A percentile compares a stretch with the other conserved stretches of the same genome.
Evolutionary conservation across 2,329 filamentous ascomycete species (phyloP).

Genomic region (Aureobasidium namibiae): DNA sequence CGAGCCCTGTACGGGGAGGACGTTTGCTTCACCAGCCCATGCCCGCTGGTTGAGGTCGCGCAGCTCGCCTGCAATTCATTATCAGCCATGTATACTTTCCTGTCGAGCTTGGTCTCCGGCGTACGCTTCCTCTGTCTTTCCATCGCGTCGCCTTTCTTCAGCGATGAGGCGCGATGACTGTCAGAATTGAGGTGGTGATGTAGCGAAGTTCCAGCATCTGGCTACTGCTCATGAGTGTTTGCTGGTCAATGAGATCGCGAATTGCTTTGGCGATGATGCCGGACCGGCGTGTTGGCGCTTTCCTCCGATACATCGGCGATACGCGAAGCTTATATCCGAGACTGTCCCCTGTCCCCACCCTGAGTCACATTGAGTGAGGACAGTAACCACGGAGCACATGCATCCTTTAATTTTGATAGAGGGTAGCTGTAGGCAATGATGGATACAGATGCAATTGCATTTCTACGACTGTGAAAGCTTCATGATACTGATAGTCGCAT

Average conservation of each 20-base stretch:
- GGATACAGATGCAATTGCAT: not conserved
- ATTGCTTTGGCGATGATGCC: not conserved
- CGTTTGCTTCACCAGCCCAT: constrained; percentile 83
- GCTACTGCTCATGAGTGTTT: not conserved
- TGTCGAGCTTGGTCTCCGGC: constrained; percentile 7
- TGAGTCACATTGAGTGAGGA: too few species aligned
- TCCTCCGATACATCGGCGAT: not conserved
- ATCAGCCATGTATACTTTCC: constrained; percentile 10
- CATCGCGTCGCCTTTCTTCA: constrained; percentile 28
- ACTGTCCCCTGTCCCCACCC: too few species aligned
- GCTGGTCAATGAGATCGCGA: not conserved
- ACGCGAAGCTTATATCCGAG: not conserved
- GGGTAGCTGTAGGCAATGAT: not conserved
- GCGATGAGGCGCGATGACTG: not conserved
- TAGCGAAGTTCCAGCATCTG: constrained; percentile 3
- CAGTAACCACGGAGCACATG: not conserved
- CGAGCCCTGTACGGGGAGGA: constrained; percentile 67
- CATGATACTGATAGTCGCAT: not conserved
- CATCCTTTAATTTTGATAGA: not conserved
- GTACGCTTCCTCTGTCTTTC: constrained; percentile 43
- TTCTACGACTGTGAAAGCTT: not conserved
- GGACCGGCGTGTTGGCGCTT: not conserved
- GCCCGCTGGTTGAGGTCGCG: constrained; percentile 78
- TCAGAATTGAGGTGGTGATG: not conserved
- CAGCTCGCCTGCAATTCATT: constrained; percentile 61